Percentiles rank a stretch among this genome's conserved stretches.
These are phyloP conservation scores for Cyberlindnera amylophila DNA, from an alignment of 805 yeast genomes.

Conservation along the genomic window DNA sequence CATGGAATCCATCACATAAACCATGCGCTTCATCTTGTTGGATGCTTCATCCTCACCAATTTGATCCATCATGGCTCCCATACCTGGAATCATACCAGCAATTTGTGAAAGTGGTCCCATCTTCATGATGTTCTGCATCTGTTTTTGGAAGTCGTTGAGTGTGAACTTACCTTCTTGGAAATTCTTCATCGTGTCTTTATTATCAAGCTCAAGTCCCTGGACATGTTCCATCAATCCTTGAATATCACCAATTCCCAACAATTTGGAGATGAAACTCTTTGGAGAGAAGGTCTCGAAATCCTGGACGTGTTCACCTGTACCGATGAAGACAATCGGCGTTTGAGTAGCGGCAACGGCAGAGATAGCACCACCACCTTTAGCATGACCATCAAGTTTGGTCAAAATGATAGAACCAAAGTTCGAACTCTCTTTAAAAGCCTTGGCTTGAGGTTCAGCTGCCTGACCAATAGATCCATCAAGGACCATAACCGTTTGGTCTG, in stretches of 20 bases:
- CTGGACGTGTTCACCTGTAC: conserved; percentile 96
- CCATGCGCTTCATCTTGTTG: conserved; percentile 79
- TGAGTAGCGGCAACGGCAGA: conserved; percentile 97
- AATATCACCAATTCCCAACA: conserved; percentile 92
- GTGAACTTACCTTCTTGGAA: conserved; percentile 94
- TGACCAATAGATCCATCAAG: conserved; percentile 97
- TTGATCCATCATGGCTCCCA: conserved; percentile 80
- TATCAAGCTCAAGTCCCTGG: conserved; percentile 79
- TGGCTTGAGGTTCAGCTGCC: conserved; percentile 93
- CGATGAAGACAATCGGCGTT: conserved; percentile 92
- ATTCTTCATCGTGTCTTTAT: conserved; percentile 86
- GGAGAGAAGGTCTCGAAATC: conserved; percentile 93
- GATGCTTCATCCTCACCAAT: conserved; percentile 91
- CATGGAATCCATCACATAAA: conserved; percentile 93
- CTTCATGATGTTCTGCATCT: conserved; percentile 90
- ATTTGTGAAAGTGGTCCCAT: conserved; percentile 96
- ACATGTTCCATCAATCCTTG: conserved; percentile 94
- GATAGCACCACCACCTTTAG: conserved; percentile 99
- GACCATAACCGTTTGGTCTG: conserved; percentile 97
- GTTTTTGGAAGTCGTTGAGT: conserved; percentile 84
- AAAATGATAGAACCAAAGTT: conserved; percentile 93
- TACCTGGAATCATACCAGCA: conserved; percentile 92
- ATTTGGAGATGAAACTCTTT: conserved; percentile 80
- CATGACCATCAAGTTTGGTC: conserved; percentile 98
- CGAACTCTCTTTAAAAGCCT: conserved; percentile 88